phyloP scores from a whole-genome alignment of 176 grass and related monocot species.

The bread wheat (Triticum aestivum) region DNA sequence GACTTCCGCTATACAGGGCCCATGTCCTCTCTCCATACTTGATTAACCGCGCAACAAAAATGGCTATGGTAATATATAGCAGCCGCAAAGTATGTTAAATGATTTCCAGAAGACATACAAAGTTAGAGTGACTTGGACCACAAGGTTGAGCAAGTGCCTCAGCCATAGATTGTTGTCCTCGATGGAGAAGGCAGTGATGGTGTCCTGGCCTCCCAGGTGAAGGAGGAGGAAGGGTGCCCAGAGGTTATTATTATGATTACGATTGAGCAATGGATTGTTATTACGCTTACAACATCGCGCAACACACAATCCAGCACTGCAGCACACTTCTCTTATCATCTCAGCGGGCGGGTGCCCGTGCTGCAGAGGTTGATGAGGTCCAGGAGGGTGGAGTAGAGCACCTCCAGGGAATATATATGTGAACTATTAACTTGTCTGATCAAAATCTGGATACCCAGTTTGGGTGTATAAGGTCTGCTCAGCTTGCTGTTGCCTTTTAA shows the following conservation, averaged over 20 bases:
- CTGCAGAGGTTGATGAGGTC: no score
- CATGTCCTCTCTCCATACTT: conserved; percentile 16
- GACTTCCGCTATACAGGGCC: neutral
- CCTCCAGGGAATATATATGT: no score
- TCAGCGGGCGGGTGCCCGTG: no score
- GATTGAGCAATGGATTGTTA: no score
- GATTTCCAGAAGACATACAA: conserved; percentile 14
- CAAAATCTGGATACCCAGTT: no score
- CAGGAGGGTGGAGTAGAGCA: no score
- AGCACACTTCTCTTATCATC: no score
- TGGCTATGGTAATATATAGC: neutral
- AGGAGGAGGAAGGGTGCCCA: neutral
- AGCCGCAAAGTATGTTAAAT: neutral
- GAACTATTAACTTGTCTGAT: no score
- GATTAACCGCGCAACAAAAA: neutral
- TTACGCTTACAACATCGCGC: no score
- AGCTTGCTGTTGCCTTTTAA: no score
- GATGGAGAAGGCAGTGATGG: neutral
- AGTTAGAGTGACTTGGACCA: neutral
- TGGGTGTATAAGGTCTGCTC: no score
- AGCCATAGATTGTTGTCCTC: neutral
- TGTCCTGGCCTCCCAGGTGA: neutral
- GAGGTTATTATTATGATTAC: neutral
- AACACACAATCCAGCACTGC: no score
- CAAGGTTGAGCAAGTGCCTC: neutral